Base-by-base conservation (phyloP, 495 filamentous ascomycete species). In the Clavariopsis aquatica region DNA sequence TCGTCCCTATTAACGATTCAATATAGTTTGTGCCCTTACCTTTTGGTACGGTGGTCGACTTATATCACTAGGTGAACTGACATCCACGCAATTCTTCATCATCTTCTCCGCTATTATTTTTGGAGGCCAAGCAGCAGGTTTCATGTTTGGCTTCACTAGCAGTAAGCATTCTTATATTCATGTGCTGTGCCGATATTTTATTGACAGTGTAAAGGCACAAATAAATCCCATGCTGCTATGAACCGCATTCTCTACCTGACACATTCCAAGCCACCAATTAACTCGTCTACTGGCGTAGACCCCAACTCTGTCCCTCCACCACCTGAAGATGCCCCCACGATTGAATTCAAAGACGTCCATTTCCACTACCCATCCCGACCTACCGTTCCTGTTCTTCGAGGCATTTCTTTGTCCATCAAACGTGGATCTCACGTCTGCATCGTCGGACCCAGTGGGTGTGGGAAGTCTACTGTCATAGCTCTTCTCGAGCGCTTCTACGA, bases 41-140 rank as follows among this genome's bases (percentile, higher is more conserved):
- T 96, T 96, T 78, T 96, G 91, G 91, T 96, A 94, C 69, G 92
- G 92, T 54, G 92, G 92, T 28, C 86, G 82, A 6, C 80, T 93
- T 34, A 87, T 96, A 34, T 85, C 82, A 13, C 80, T 80, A 34
- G 68, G 75, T 27, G 87, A 96, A 73, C 83, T 84, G 60, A 89
- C 77, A 60, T 81, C 89, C 71, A 87, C 89, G 71, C 85, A 88
- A 52, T 96, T 94, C 81, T 96, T 96, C 75, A 77, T 96, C 62
- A 89, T 88, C 65, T 96, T 93, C 77, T 78, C 82, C 31, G 81
- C 90, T 31, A 82, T 93, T 69, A 85, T 93, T 56, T 93, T 92
- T 65, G 89, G 90, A 65, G 84, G 89, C 1, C 90, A 93, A 71
- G 87, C 89, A 15, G 90, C 91, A 1, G 91, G 91, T 20, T 88